These are phyloP conservation scores for Colletotrichum sp. DNA, from an alignment of 2,329 filamentous ascomycete genomes.

Conservation along the genomic window DNA sequence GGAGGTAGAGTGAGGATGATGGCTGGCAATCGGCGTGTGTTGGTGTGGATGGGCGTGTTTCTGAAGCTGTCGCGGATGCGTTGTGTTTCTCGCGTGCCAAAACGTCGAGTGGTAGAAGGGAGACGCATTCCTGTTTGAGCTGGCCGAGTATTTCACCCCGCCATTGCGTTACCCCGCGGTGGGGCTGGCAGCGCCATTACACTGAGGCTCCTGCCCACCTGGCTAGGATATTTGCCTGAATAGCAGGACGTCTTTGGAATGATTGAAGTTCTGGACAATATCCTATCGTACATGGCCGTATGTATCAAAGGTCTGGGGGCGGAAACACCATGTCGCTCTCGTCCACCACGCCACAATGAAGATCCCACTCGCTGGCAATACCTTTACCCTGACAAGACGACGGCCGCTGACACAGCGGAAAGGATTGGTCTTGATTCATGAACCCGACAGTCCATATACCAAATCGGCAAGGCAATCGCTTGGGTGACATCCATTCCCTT, in stretches of 20 bases:
- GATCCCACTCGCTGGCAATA: neutral
- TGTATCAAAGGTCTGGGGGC: neutral
- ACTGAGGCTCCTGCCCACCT: neutral
- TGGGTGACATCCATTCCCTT: neutral
- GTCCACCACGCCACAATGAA: neutral
- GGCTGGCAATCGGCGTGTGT: neutral
- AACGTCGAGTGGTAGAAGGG: neutral
- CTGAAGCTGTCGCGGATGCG: neutral
- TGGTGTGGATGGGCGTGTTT: neutral
- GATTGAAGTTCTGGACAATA: neutral
- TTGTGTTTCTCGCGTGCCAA: neutral
- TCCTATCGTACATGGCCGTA: neutral
- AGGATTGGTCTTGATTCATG: neutral
- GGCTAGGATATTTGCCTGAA: neutral
- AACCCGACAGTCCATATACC: neutral
- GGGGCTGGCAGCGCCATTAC: neutral
- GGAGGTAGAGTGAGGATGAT: no score
- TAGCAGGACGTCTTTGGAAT: neutral
- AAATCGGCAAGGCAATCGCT: neutral
- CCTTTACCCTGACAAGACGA: neutral
- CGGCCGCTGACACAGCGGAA: neutral
- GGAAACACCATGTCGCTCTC: neutral
- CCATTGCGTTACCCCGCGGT: constrained; percentile 13
- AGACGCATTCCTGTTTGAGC: neutral
- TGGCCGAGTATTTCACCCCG: neutral